Evolutionary conservation across 2,329 filamentous ascomycete species (phyloP).

Genomic region (Sodiomyces alkalinus): DNA sequence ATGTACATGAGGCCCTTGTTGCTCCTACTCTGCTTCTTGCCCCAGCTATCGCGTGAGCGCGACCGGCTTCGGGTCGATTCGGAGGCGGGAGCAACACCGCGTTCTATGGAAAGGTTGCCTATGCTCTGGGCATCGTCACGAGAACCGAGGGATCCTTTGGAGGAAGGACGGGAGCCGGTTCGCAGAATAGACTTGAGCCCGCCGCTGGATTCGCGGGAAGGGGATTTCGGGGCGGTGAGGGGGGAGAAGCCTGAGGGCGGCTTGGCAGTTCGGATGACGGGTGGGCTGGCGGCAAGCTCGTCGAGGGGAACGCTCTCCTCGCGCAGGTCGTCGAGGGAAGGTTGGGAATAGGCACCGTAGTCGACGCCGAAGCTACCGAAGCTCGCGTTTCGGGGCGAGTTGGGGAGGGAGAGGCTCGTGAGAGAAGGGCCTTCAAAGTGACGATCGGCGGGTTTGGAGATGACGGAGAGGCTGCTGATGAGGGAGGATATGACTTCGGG

Average conservation of each 20-base stretch:
- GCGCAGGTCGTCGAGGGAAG: constrained; percentile 31
- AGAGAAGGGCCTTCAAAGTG: constrained; percentile 49
- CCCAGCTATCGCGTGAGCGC: constrained; percentile 47
- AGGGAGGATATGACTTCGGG: constrained; percentile 56
- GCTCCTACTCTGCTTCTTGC: constrained; percentile 35
- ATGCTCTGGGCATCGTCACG: constrained; percentile 45
- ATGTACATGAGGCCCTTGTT: constrained; percentile 54
- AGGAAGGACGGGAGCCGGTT: constrained; percentile 42
- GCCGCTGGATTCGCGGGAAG: constrained; percentile 28
- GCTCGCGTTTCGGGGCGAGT: constrained; percentile 17
- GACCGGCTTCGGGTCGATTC: constrained; percentile 31
- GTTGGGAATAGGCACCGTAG: constrained; percentile 49
- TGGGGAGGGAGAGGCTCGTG: constrained; percentile 20
- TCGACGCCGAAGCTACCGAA: constrained; percentile 54
- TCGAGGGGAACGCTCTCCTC: constrained; percentile 35
- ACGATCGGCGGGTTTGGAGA: constrained; percentile 49
- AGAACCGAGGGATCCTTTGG: constrained; percentile 38
- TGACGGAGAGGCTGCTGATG: constrained; percentile 56
- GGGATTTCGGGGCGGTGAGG: constrained; percentile 47
- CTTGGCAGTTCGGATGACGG: constrained; percentile 69
- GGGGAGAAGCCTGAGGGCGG: constrained; percentile 62
- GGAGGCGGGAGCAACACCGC: constrained; percentile 27
- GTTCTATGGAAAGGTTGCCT: constrained; percentile 49
- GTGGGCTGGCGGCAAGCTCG: constrained; percentile 47
- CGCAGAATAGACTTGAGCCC: constrained; percentile 47